Conservation (phyloP, 1,139 yeast genomes). For the Suhomyces bolitotheri region DNA sequence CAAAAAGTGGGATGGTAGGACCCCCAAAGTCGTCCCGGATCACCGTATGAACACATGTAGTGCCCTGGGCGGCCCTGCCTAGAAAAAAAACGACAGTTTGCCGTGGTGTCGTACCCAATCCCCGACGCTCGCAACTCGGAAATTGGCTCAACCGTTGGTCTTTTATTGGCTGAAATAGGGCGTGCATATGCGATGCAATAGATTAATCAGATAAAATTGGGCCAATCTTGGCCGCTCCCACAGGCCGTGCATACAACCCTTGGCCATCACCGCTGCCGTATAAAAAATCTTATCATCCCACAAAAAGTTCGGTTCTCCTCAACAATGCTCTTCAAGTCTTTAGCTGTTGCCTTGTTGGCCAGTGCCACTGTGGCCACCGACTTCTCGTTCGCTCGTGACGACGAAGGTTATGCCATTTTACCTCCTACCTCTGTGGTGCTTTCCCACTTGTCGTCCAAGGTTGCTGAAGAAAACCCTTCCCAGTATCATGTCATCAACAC, state of each 20-base stretch:
- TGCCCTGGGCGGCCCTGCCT: too few species aligned
- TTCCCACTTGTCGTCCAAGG: constrained; percentile 11
- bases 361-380: constrained; percentile 12
- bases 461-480: constrained; percentile 8
- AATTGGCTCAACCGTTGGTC: neutral
- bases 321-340: constrained; percentile 15
- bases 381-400: constrained; percentile 16
- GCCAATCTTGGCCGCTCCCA: constrained; percentile 1
- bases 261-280: too few species aligned
- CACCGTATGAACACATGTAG: too few species aligned
- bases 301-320: constrained; percentile 6
- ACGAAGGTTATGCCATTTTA: constrained; percentile 16
- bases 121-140: constrained; percentile 1
- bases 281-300: neutral
- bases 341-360: constrained; percentile 12
- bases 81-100: too few species aligned
- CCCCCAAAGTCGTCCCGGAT: too few species aligned
- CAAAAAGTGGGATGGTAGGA: too few species aligned
- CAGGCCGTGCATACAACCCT: neutral
- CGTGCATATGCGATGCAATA: constrained; percentile 5
- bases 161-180: constrained; percentile 6
- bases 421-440: constrained; percentile 19
- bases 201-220: constrained; percentile 9
- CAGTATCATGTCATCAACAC: constrained; percentile 18
- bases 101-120: too few species aligned